Evolutionary conservation across 164 flowering plant species (phyloP), one percentile per base, ranked within the genome.

Genomic region (Berberis thunbergii): DNA sequence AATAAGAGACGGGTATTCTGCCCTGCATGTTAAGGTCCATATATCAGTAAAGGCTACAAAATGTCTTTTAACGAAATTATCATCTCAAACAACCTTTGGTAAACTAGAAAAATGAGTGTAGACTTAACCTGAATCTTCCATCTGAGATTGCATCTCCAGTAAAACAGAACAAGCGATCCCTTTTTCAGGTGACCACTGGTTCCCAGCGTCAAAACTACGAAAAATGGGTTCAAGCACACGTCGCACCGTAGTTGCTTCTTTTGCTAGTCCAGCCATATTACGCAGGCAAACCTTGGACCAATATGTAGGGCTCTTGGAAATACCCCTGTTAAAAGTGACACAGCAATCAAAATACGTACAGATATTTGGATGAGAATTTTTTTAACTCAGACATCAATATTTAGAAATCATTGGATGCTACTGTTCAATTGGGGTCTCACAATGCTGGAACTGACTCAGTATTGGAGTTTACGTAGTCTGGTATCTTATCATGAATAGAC

Each of bases 181-280:
- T 4, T 79, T 83, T 54, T 79, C 79, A 6, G 73, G 69, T 40
- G 85, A 77, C 98, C 98, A 92, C 55, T 77, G 74, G 63, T 83
- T 80, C 68, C 80, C 90, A 69, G 74, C 61, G 77, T 92, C 96
- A 77, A 89, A 86, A 69, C 63, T 69, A 50, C 80, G 83, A 62
- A 87, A 85, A 64, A 89, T 77, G 11, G 98, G 95, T 62, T 89
- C 98, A 64, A 92, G 80, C 52, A 92, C 83, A 55, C 95, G 96
- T 3, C 98, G 81, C 49, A 87, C 76, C 11, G 92, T 86, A 49
- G 95, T 81, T 66, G 85, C 88, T 75, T 86, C 96, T 71, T 83
- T 87, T 1, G 95, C 84, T 66, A 89, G 68, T 64, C 69, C 70
- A 59, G 87, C 87, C 78, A 87, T 86, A 74, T 89, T 89, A 54